Base-by-base conservation (phyloP, 768 basidiomycete species). In the Fomitopsis serialis region DNA sequence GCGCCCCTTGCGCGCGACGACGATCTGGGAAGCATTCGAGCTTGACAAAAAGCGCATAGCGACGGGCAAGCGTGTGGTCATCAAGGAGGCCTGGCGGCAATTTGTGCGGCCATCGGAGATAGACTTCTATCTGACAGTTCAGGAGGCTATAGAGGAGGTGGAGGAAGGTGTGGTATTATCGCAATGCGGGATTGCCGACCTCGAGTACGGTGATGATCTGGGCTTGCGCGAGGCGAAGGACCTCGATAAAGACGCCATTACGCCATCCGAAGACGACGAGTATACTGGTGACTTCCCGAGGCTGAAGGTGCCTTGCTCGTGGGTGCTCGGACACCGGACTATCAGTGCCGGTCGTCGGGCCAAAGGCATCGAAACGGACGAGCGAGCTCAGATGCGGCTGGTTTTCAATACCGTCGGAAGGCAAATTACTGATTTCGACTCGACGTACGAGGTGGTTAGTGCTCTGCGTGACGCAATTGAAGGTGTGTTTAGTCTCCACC, bases 1-100 rank as follows among this genome's bases (percentile, higher is more conserved):
- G 4, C 44, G 55, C 11, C 55, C 55, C 45, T 53, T 46, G 2
- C 54, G 58, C 4, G 29, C 54, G 4, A 55, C 58, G 27, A 55
- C 45, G 48, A 52, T 55, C 11, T 55, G 58, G 58, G 52, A 53
- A 22, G 48, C 48, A 4, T 22, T 58, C 22, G 35, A 44, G 19
- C 48, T 53, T 15, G 48, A 37, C 6, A 40, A 45, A 2, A n/a
- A 13, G 19, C 29, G 29, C 29, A 11, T 5, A 11, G 29, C 11
- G 29, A 32, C 29, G 29, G 42, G 35, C 34, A 19, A 17, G 15
- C 5, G 5, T n/a, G 7, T 10, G 8, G 37, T 48, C 24, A 40
- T 59, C 48, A 59, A 59, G 32, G 58, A 59, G 7, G 50, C 58
- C 0, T 55, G 58, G 54, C 47, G 57, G 22, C 54, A 55, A 32